Percentiles rank a stretch among this genome's conserved stretches.
These are phyloP conservation scores for Cornus florida DNA, from an alignment of 148 eudicot species.

Conservation along the genomic window DNA sequence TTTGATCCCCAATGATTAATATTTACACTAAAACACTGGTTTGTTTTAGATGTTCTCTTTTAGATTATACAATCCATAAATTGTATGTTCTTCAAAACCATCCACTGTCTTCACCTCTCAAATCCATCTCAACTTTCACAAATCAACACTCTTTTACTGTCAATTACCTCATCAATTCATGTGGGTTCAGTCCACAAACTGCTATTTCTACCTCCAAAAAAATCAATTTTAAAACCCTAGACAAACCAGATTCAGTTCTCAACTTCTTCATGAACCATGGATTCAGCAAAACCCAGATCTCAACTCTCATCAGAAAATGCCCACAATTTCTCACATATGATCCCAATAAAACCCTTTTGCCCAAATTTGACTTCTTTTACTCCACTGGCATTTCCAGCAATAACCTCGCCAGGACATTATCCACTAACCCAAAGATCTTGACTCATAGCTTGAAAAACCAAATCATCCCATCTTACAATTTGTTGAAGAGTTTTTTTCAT, in stretches of 20 bases:
- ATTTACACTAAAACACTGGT: no score
- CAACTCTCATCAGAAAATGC: neutral
- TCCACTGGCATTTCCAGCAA: slow-evolving; percentile 10
- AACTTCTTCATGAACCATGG: slow-evolving; percentile 8
- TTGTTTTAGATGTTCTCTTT: neutral
- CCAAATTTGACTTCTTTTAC: slow-evolving; percentile 2
- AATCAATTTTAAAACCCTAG: neutral
- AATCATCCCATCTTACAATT: slow-evolving; percentile 6
- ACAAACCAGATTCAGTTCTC: neutral
- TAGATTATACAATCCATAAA: neutral
- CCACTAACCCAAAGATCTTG: neutral
- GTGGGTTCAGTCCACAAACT: slow-evolving; percentile 5
- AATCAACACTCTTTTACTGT: slow-evolving; percentile 3
- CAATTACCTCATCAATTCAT: slow-evolving; percentile 11
- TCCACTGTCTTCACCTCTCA: neutral
- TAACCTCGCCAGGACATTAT: neutral
- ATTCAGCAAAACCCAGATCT: slow-evolving; percentile 11
- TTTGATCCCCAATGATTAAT: no score
- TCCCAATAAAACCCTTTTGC: slow-evolving; percentile 17
- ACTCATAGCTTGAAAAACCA: neutral
- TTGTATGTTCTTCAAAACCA: neutral
- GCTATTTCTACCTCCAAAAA: neutral
- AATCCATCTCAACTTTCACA: neutral
- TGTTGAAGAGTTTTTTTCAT: neutral
- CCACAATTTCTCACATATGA: neutral